These are phyloP conservation scores for Cladorrhinum samala DNA, from an alignment of 495 filamentous ascomycete genomes.

Conservation along the genomic window DNA sequence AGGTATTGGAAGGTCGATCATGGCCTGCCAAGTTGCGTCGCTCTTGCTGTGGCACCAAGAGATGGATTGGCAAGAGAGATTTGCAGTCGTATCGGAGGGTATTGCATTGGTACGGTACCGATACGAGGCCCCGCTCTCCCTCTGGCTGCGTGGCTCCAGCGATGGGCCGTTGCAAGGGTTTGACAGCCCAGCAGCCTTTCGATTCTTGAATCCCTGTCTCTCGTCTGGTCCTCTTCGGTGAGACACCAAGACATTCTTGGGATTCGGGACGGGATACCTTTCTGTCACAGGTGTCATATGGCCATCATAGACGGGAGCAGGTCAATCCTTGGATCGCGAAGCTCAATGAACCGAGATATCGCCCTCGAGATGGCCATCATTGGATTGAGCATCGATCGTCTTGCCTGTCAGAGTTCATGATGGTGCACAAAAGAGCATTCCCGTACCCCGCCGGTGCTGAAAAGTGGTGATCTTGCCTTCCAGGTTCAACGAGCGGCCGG, in stretches of 20 bases:
- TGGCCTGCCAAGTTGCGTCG: not conserved
- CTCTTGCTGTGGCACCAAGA: not conserved
- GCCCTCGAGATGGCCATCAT: no score
- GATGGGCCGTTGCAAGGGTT: conserved; percentile 1
- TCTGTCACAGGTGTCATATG: not conserved
- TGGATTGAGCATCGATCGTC: no score
- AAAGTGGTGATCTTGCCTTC: no score
- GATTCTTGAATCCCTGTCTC: not conserved
- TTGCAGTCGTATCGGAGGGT: conserved; percentile 1
- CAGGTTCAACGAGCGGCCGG: no score
- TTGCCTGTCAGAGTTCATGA: no score
- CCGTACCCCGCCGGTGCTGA: no score
- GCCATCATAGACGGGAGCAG: no score
- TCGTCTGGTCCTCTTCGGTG: conserved; percentile 3
- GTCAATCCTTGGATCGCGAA: no score
- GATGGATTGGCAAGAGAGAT: not conserved
- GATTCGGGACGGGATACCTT: not conserved
- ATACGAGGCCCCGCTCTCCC: conserved; percentile 15
- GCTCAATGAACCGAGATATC: no score
- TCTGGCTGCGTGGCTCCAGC: conserved; percentile 15
- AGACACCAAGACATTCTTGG: conserved; percentile 1
- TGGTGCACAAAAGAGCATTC: not conserved
- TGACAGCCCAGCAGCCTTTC: not conserved
- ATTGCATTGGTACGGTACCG: conserved; percentile 3
- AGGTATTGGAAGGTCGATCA: not conserved